Evolutionary conservation across 805 yeast genomes (phyloP).

Genomic region (Scheffersomyces lignosus): DNA sequence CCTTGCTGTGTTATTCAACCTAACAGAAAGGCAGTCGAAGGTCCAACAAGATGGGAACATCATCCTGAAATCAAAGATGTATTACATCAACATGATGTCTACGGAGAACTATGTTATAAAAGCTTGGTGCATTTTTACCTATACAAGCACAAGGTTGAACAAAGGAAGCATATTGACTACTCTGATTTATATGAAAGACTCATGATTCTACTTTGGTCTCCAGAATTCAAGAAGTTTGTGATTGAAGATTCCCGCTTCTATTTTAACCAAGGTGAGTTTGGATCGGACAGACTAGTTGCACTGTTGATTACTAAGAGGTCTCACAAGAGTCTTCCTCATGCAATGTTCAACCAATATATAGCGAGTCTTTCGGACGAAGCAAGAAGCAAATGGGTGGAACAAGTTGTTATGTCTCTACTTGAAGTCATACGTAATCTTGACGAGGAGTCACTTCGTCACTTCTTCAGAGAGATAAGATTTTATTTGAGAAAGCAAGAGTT

Average conservation of each 20-base stretch:
- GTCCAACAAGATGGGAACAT: background rate
- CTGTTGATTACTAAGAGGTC: slow-evolving; percentile 13
- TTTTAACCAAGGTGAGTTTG: slow-evolving; percentile 1
- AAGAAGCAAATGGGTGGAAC: slow-evolving; percentile 9
- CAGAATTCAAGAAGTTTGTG: slow-evolving; percentile 7
- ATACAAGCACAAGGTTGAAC: background rate
- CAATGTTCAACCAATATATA: slow-evolving; percentile 17
- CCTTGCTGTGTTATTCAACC: background rate
- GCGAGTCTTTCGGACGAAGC: slow-evolving; percentile 8
- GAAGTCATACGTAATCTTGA: slow-evolving; percentile 11
- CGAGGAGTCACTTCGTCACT: slow-evolving; percentile 9
- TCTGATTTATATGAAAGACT: background rate
- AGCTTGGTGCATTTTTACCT: background rate
- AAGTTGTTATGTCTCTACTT: slow-evolving; percentile 6
- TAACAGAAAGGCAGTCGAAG: background rate
- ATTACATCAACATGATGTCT: background rate
- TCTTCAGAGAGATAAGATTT: slow-evolving; percentile 6
- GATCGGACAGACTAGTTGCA: slow-evolving; percentile 25
- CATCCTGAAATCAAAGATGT: background rate
- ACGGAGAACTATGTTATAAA: background rate
- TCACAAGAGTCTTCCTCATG: background rate
- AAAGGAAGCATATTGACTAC: background rate
- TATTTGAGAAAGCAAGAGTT: slow-evolving; percentile 4
- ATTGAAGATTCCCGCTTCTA: slow-evolving; percentile 9
- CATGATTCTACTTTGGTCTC: slow-evolving; percentile 6